Evolutionary conservation across 306 rosid genomes (phyloP).

Genomic region (Gynostemma pentaphyllum): DNA sequence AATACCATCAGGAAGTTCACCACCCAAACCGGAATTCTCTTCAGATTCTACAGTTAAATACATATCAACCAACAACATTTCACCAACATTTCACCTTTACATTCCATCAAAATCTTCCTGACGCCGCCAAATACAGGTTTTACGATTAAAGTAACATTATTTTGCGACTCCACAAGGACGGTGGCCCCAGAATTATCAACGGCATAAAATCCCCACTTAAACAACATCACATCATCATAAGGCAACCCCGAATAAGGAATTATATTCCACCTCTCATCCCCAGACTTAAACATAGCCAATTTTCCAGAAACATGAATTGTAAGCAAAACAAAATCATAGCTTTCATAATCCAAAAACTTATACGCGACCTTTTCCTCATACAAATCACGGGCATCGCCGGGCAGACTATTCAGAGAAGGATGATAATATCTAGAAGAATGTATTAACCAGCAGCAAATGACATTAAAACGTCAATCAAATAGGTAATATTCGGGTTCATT

Average conservation of each 20-base stretch:
- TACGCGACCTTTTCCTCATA: constrained; percentile 65
- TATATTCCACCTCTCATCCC: constrained; percentile 43
- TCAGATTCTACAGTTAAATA: constrained; percentile 20
- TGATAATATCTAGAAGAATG: too few relatives aligned
- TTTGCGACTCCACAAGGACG: constrained; percentile 29
- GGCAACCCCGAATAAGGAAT: constrained; percentile 51
- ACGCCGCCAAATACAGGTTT: constrained; percentile 78
- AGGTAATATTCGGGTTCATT: background rate
- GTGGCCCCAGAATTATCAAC: constrained; percentile 59
- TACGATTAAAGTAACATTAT: constrained; percentile 25
- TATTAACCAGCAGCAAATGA: background rate
- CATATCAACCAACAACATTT: constrained; percentile 57
- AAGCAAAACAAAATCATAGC: constrained; percentile 28
- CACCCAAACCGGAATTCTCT: constrained; percentile 3
- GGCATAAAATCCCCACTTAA: constrained; percentile 32
- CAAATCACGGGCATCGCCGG: constrained; percentile 25
- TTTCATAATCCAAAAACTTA: constrained; percentile 16
- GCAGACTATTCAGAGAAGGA: constrained; percentile 10
- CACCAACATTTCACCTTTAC: too few relatives aligned
- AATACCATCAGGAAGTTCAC: constrained; percentile 16
- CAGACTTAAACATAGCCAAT: constrained; percentile 42
- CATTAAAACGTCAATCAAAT: background rate
- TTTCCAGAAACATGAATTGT: constrained; percentile 78
- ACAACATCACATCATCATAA: constrained; percentile 60
- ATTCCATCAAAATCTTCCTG: constrained; percentile 66